Conservation (phyloP, 2,329 filamentous ascomycete species). For the Aspergillus eucalypticola region DNA sequence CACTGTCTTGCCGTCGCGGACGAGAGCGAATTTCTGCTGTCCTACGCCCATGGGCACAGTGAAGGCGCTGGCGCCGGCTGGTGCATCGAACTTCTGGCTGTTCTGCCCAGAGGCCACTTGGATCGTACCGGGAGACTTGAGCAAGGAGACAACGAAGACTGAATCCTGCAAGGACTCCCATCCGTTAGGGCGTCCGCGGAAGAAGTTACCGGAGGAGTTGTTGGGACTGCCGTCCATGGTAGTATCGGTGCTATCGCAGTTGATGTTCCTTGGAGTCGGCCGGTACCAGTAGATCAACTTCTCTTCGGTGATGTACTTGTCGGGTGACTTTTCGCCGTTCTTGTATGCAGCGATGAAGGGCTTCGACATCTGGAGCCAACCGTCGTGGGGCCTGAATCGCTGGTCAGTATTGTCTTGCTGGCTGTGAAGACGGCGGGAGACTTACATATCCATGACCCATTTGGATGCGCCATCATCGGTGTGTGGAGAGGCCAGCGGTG, state of each 20-base stretch:
- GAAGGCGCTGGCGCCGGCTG: conserved; percentile 49
- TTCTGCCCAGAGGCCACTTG: conserved; percentile 50
- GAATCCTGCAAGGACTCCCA: conserved; percentile 52
- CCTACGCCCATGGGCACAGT: conserved; percentile 52
- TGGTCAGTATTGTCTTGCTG: background rate
- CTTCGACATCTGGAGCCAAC: conserved; percentile 56
- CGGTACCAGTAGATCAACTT: conserved; percentile 60
- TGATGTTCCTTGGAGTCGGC: conserved; percentile 47
- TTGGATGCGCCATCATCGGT: conserved; percentile 47
- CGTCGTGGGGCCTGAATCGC: conserved; percentile 48
- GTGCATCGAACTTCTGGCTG: conserved; percentile 47
- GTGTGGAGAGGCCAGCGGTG: conserved; percentile 47
- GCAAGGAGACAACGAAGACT: conserved; percentile 56
- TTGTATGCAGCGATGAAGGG: conserved; percentile 58
- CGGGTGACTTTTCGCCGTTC: conserved; percentile 39
- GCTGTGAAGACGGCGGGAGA: background rate
- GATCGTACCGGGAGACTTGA: conserved; percentile 49
- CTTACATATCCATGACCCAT: conserved; percentile 53
- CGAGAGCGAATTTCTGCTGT: conserved; percentile 50
- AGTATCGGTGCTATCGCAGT: conserved; percentile 57
- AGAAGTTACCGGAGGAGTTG: conserved; percentile 54
- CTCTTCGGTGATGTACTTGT: conserved; percentile 48
- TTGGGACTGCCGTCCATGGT: conserved; percentile 46
- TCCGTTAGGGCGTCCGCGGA: conserved; percentile 54
- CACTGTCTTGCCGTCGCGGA: conserved; percentile 44